phyloP scores from a whole-genome alignment of 306 rosid species.

The Rosa persica region DNA sequence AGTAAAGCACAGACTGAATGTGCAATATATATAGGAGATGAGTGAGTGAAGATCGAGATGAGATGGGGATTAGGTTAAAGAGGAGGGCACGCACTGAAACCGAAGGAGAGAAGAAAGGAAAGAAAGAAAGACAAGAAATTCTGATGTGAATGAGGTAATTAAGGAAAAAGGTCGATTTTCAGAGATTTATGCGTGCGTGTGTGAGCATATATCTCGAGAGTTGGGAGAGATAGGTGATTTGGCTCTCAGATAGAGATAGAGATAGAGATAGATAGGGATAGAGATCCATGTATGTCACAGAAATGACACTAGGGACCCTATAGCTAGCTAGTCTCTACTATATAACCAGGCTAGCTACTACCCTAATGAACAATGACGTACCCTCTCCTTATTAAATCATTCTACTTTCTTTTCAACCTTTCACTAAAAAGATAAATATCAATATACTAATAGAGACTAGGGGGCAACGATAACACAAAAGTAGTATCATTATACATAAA shows the following conservation, averaged over 20 bases:
- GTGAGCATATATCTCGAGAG: constrained; percentile 27
- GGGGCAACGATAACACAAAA: not conserved
- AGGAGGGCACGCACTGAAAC: constrained; percentile 32
- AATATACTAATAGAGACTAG: not conserved
- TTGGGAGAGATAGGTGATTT: not conserved
- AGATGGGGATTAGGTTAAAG: not conserved
- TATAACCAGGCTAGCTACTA: not conserved
- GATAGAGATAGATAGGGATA: not conserved
- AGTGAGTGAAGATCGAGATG: not conserved
- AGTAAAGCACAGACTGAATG: not conserved
- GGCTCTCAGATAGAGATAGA: not conserved
- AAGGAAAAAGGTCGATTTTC: constrained; percentile 28
- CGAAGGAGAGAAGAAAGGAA: not conserved
- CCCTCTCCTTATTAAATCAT: not conserved
- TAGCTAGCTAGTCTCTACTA: not conserved
- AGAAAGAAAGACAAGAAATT: not conserved
- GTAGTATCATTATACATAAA: not conserved
- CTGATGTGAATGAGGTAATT: constrained; percentile 7
- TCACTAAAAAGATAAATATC: not conserved
- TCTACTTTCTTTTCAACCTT: not conserved
- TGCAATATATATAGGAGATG: not conserved
- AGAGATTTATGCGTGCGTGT: constrained; percentile 44
- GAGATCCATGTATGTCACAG: not conserved
- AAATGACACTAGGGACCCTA: not conserved
- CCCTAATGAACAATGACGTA: not conserved